Percentiles rank a stretch among this genome's conserved stretches.
Conservation (phyloP, 2,329 filamentous ascomycete genomes). For the Cladosporium oxysporum region DNA sequence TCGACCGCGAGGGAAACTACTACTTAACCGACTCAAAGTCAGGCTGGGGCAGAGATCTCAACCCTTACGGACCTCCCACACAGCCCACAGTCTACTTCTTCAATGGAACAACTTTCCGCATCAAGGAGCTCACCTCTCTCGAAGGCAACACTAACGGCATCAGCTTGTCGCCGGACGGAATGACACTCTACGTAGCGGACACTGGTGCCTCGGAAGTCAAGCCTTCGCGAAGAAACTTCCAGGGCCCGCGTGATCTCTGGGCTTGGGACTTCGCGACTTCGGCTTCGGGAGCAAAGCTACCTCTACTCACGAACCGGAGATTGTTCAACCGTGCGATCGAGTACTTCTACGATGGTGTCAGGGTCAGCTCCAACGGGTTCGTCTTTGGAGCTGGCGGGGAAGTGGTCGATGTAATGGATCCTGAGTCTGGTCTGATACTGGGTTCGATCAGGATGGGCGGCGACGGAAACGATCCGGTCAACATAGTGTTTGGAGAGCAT, state of each 20-base stretch:
- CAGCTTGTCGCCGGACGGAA: conserved; percentile 28
- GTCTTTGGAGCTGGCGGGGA: conserved; percentile 19
- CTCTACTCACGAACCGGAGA: conserved; percentile 7
- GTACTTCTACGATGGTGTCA: conserved; percentile 19
- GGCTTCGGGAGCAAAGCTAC: not conserved
- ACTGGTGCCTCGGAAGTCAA: conserved; percentile 23
- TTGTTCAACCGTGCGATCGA: conserved; percentile 17
- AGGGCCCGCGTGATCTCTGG: conserved; percentile 44
- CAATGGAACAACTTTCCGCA: conserved; percentile 10
- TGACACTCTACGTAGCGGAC: conserved; percentile 31
- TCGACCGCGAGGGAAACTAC: conserved; percentile 47
- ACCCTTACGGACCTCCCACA: conserved; percentile 19
- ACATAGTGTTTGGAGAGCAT: conserved; percentile 20
- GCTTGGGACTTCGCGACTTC: conserved; percentile 24
- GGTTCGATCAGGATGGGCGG: conserved; percentile 19
- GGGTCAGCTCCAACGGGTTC: conserved; percentile 11
- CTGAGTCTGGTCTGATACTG: conserved; percentile 11
- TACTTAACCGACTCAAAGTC: conserved; percentile 36
- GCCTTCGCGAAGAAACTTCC: conserved; percentile 20
- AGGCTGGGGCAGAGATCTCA: conserved; percentile 24
- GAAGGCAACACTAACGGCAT: conserved; percentile 31
- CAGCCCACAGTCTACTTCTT: conserved; percentile 18
- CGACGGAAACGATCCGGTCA: conserved; percentile 18
- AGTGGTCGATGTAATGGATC: conserved; percentile 19
- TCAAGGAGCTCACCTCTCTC: conserved; percentile 16